These are phyloP conservation scores for Nemania sp. DNA, from an alignment of 2,329 filamentous ascomycete genomes.

Conservation along the genomic window DNA sequence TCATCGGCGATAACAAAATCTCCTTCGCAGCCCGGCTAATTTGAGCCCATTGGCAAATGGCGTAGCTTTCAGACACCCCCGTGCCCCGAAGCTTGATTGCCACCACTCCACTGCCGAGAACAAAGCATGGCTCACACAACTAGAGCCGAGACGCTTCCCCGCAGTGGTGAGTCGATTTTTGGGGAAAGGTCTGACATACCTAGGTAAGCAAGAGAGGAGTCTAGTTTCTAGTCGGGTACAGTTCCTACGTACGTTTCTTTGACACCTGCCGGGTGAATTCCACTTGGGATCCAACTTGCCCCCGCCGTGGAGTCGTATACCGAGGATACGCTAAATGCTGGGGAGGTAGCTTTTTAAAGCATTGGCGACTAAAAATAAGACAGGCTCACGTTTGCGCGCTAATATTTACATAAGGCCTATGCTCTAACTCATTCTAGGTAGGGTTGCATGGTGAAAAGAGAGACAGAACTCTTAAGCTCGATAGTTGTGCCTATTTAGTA, in stretches of 20 bases:
- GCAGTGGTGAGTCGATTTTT: conserved; percentile 27
- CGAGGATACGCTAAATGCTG: background rate
- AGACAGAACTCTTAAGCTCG: background rate
- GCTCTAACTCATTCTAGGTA: background rate
- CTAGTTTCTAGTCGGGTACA: background rate
- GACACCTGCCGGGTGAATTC: conserved; percentile 22
- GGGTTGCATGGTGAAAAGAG: background rate
- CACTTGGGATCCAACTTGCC: background rate
- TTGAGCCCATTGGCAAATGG: conserved; percentile 16
- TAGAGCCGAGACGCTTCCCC: conserved; percentile 39
- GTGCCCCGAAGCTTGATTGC: conserved; percentile 2
- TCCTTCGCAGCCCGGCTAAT: conserved; percentile 28
- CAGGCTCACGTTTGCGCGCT: background rate
- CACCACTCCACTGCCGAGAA: conserved; percentile 32
- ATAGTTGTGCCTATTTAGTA: background rate
- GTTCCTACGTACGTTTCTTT: background rate
- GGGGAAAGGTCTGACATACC: conserved; percentile 15
- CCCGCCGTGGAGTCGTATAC: background rate
- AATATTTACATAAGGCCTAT: background rate
- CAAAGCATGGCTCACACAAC: conserved; percentile 8
- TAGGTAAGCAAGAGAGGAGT: conserved; percentile 22
- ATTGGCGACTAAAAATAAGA: background rate
- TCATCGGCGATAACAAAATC: conserved; percentile 24
- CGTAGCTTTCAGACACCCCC: background rate
- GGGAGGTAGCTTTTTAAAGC: background rate